Evolutionary conservation across 371 early-diverging fungal species (phyloP), one percentile per base, ranked within the genome.

Genomic region (Actinomortierella wolfii): DNA sequence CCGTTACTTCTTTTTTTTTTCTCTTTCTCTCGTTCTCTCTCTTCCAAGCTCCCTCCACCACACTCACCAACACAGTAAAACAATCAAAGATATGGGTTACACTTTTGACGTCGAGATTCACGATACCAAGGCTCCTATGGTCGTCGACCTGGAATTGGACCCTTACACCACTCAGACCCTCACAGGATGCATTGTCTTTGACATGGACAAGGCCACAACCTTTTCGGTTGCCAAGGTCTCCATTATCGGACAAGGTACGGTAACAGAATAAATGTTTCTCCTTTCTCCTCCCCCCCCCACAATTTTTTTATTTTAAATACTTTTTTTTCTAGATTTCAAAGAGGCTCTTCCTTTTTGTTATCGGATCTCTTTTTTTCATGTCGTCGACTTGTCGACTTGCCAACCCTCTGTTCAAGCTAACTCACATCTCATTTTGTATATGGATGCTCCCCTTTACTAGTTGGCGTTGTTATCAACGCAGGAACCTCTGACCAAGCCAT

Each of bases 121-220:
- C 46, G 56, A 73, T 51, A 73, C 74, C 23, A 67, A 67, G 25
- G 67, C 66, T 45, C 74, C 67, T n/a, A 60, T 73, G 49, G 60
- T 73, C 28, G 54, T 73, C 18, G 74, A 73, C 18, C 64, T 73
- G 48, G 67, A 73, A 46, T 44, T 54, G 54, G 46, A 18, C 8
- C 60, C 46, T 14, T 17, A 49, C 29, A 45, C 57, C 14, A 44
- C 54, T 18, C 64, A 67, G 56, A 67, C 67, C 8, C 26, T 73
- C 51, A 73, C 59, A 18, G 74, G 74, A 3, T 59, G 54, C 34
- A 61, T 73, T 21, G 49, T 51, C 51, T 24, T 73, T 21, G 56
- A 62, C 18, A 56, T 73, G 41, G 56, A 59, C 20, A 47, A 62
- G 7, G 54, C 67, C 20, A 67, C 63, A 14, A 49, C 58, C n/a